Evolutionary conservation across 2,329 filamentous ascomycete species (phyloP).

Genomic region (Aureobasidium vineae): DNA sequence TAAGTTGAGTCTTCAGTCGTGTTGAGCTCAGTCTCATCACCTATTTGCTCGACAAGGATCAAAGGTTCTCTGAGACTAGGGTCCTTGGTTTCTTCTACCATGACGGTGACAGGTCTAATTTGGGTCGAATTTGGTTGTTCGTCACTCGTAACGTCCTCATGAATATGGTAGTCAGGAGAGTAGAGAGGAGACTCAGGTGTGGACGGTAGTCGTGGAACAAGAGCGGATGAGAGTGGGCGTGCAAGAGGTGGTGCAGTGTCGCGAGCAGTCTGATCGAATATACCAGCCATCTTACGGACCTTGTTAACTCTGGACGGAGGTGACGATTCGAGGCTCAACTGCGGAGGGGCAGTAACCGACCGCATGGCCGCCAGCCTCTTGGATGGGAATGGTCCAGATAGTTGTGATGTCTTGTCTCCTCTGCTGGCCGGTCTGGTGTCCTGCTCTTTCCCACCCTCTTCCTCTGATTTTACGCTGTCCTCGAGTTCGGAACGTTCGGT

Average conservation of each 20-base stretch:
- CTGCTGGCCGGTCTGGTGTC: conserved; percentile 9
- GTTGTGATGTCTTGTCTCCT: conserved; percentile 1
- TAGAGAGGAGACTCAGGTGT: conserved; percentile 5
- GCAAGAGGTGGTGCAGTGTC: not conserved
- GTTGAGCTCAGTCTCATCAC: not conserved
- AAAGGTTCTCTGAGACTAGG: not conserved
- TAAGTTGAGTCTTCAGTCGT: not conserved
- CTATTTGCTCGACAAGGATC: conserved; percentile 15
- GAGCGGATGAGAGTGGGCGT: not conserved
- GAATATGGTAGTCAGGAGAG: not conserved
- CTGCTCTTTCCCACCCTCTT: conserved; percentile 1
- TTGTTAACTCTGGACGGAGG: conserved; percentile 40
- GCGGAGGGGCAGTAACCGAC: conserved; percentile 42
- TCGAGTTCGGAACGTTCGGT: conserved; percentile 9
- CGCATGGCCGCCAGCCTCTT: conserved; percentile 29
- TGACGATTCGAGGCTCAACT: conserved; percentile 47
- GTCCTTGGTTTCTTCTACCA: not conserved
- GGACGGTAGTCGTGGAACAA: conserved; percentile 11
- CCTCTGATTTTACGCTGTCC: conserved; percentile 3
- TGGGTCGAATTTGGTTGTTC: not conserved
- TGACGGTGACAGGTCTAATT: not conserved
- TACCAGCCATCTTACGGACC: conserved; percentile 21
- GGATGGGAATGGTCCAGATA: conserved; percentile 1
- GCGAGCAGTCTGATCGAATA: conserved; percentile 9
- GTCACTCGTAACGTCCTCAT: not conserved